Conservation (phyloP, 768 basidiomycete genomes). For the Tulasnella sp. region DNA sequence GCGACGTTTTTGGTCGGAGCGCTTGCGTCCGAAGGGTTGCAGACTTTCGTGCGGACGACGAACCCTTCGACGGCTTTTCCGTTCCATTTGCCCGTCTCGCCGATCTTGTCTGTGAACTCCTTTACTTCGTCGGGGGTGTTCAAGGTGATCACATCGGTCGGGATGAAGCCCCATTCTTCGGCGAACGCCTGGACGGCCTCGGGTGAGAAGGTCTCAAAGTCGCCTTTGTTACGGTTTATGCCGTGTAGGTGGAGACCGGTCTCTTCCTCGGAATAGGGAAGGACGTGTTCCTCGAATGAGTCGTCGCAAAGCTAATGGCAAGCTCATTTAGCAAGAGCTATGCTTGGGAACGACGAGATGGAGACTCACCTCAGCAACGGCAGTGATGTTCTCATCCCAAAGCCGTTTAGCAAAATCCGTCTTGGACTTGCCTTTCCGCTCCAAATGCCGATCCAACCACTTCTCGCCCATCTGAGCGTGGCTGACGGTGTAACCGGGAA, state of each 20-base stretch:
- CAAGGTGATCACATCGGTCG: slow-evolving; percentile 48
- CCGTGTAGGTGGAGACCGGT: slow-evolving; percentile 93
- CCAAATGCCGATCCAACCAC: slow-evolving; percentile 69
- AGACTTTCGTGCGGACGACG: slow-evolving; percentile 71
- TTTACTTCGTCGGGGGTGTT: slow-evolving; percentile 55
- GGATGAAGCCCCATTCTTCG: slow-evolving; percentile 82
- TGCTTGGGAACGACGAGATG: neutral
- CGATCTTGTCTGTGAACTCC: slow-evolving; percentile 57
- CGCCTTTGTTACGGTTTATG: slow-evolving; percentile 55
- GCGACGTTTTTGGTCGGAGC: neutral
- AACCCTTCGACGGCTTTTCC: slow-evolving; percentile 87
- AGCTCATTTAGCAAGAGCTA: neutral
- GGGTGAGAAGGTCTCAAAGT: slow-evolving; percentile 62
- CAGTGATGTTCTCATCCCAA: slow-evolving; percentile 67
- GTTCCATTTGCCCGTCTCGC: slow-evolving; percentile 61
- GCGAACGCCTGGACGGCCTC: slow-evolving; percentile 67
- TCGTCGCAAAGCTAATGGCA: slow-evolving; percentile 97
- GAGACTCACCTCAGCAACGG: neutral
- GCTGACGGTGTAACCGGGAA: slow-evolving; percentile 33
- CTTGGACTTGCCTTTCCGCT: slow-evolving; percentile 48
- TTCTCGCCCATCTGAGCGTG: slow-evolving; percentile 76
- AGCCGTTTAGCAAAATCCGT: slow-evolving; percentile 61
- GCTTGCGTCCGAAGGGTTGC: neutral
- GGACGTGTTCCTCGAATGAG: slow-evolving; percentile 92
- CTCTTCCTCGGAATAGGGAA: slow-evolving; percentile 65